Base-by-base conservation (phyloP, 805 yeast species). In the Zygosaccharomyces pseudorouxii region DNA sequence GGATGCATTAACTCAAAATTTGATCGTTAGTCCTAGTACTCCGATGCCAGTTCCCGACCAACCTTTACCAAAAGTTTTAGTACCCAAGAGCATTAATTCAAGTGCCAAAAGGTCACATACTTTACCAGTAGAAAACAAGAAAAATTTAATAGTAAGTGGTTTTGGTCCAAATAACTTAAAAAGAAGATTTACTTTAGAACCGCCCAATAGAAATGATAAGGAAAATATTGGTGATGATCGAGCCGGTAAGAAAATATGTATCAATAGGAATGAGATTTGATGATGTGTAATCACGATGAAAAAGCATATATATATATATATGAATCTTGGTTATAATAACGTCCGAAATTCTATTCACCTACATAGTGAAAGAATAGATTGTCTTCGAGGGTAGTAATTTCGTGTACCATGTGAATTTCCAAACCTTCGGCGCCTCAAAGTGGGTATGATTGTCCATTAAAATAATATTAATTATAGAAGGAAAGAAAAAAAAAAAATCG, bases 21-120 rank as follows among this genome's bases (percentile, higher is more conserved):
- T 41, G 1, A 45, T 47, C 8, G 42, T 45, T 16, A 54, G 18
- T 30, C 65, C 65, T 2, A 54, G 55, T 28, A 61, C 65, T 1
- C 65, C 65, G 1, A 56, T 61, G 8, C 65, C 65, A 1, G 54
- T 61, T 3, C 65, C 65, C 18, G 65, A 61, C 39, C 63, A 55
- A 29, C 64, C 65, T 1, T 37, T 57, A 19, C 54, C 63, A 6
- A 59, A 54, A 40, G 65, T 62, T 5, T 38, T 62, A 7, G 46
- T 57, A 22, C 63, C 65, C 0, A 58, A 60, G 37, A 58, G 63
- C 41, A 50, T 61, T 9, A 61, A 61, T 27, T 55, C 65, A 0
- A 54, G 53, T 9, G 42, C 53, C 4, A 57, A 52, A 33, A 47
- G 59, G 14, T 43, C 57, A 3, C 38, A 41, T n/a, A 53, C 55